A percentile compares a stretch with the other conserved stretches of the same genome.
These are phyloP conservation scores for Pichia cephalocereana DNA, from an alignment of 805 yeast species.

Conservation along the genomic window DNA sequence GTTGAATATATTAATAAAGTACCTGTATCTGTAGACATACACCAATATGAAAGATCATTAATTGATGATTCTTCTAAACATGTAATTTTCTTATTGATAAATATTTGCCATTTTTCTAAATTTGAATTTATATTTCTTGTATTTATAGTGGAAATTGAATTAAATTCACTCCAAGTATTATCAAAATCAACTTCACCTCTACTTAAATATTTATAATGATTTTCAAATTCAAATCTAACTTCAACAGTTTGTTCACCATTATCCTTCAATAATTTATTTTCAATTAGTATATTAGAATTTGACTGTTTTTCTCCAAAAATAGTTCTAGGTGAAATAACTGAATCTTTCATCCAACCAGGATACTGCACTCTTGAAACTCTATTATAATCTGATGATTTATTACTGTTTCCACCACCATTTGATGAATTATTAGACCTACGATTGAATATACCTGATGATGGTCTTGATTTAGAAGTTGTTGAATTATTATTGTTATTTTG, in stretches of 20 bases:
- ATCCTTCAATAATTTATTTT: constrained; percentile 6
- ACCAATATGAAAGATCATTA: constrained; percentile 44
- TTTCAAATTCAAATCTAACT: constrained; percentile 12
- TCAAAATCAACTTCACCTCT: constrained; percentile 20
- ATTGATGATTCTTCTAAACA: constrained; percentile 23
- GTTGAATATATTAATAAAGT: constrained; percentile 37
- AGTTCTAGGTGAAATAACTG: constrained; percentile 19
- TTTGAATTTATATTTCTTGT: constrained; percentile 4
- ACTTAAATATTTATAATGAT: constrained; percentile 8
- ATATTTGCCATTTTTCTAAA: constrained; percentile 30
- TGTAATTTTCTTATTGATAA: constrained; percentile 31
- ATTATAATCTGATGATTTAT: neutral
- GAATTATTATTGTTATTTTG: constrained; percentile 24
- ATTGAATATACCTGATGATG: neutral
- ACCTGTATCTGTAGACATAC: constrained; percentile 52
- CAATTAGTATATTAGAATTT: constrained; percentile 25
- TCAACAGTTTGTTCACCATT: constrained; percentile 12
- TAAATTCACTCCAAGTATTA: constrained; percentile 28
- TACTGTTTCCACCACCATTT: neutral
- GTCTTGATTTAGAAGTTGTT: constrained; percentile 5
- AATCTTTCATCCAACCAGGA: constrained; percentile 22
- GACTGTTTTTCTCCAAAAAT: constrained; percentile 21
- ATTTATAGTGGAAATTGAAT: constrained; percentile 23
- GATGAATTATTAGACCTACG: neutral
- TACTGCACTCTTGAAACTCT: constrained; percentile 15